Base-by-base conservation (phyloP, 257 asterid species). In the Thymus mandschuricus region DNA sequence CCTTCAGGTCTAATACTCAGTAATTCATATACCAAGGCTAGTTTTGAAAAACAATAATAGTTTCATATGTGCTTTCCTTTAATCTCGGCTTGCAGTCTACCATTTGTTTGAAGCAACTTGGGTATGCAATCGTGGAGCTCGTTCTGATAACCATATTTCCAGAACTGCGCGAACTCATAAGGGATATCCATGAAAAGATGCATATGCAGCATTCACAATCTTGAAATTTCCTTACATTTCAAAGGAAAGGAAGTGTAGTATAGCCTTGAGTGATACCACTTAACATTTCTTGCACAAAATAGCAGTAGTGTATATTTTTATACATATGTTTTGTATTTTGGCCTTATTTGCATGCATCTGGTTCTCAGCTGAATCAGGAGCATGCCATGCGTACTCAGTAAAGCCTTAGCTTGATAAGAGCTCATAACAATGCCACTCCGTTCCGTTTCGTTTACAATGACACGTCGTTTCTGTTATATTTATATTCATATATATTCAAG, bases 71-170 rank as follows among this genome's bases (percentile, higher is more conserved):
- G 4, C 41, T 45, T 43, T 6, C 11, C 9, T 58, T 38, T 49
- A 21, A 21, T 57, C 10, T 38, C 6, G 41, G 45, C 27, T 59
- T 73, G 85, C 86, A 92, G 97, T 90, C 97, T 15, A 76, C 87
- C 8, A 73, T 87, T 29, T 92, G 97, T 71, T 73, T 92, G 76
- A 90, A 92, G 92, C 98, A 92, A 84, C 88, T 92, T 51, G 94
- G 84, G 0, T 92, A 86, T 70, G 97, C 86, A 69, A 91, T 92
- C 72, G 74, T 92, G 45, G 98, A 92, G 81, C 95, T 90, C 31
- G 78, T 87, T 55, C 87, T 92, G 33, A 68, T 90, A 55, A 80
- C 97, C 8, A 60, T 90, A 55, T 92, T 86, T 71, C 98, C 98
- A 30, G 97, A 92, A 85, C 55, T 92, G 80, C 89, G 82, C 49